These are phyloP conservation scores for Colletotrichum caudatum DNA, from an alignment of 2,329 filamentous ascomycete genomes.

Conservation along the genomic window DNA sequence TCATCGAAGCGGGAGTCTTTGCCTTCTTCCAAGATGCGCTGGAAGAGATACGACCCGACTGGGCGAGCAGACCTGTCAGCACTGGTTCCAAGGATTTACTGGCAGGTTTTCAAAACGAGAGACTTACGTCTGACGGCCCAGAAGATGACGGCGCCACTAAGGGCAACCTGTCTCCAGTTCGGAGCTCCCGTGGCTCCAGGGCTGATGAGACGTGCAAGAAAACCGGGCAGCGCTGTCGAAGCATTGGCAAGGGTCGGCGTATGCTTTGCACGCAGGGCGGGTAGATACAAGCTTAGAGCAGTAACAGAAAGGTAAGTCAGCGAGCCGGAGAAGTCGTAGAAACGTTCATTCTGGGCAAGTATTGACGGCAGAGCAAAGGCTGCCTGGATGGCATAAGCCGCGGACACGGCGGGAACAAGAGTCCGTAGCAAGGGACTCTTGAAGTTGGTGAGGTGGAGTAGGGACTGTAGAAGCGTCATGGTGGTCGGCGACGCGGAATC, in stretches of 20 bases:
- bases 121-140: constrained; percentile 72
- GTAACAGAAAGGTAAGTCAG: constrained; percentile 75
- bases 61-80: constrained; percentile 20
- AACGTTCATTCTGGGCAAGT: constrained; percentile 69
- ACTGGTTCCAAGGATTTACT: background rate
- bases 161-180: constrained; percentile 69
- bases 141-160: constrained; percentile 57
- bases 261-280: constrained; percentile 66
- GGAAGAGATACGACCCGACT: constrained; percentile 76
- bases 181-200: constrained; percentile 56
- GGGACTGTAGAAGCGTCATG: constrained; percentile 55
- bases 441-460: constrained; percentile 72
- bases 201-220: constrained; percentile 58
- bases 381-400: constrained; percentile 73
- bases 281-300: constrained; percentile 71
- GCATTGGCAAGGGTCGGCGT: constrained; percentile 52
- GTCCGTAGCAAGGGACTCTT: constrained; percentile 72
- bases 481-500: background rate
- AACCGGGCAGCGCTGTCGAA: constrained; percentile 58
- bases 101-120: background rate
- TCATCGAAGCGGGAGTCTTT: constrained; percentile 64
- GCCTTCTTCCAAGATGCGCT: constrained; percentile 69
- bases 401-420: constrained; percentile 69
- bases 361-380: constrained; percentile 73
- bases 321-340: constrained; percentile 76